Base-by-base conservation (phyloP, 1,139 yeast genomes). In the Kazachstania sp. region DNA sequence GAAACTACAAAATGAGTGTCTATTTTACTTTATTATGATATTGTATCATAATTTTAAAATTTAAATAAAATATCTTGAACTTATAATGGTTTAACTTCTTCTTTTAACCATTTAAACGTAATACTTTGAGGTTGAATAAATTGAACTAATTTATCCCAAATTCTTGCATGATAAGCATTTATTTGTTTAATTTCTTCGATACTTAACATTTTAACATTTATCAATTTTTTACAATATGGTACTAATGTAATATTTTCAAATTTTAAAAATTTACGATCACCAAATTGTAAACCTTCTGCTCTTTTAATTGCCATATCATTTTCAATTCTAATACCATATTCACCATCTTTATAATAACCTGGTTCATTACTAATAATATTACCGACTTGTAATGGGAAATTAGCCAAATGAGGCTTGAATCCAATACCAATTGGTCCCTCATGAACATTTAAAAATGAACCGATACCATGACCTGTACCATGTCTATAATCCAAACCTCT, bases 401-500 rank as follows among this genome's bases (percentile, higher is more conserved):
- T 53, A 20, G 61, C 57, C 38, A 66, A 54, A 28, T 56, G 57
- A 18, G 66, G 69, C 55, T 85, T 75, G 56, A 81, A 78, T 1
- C 96, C 94, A 58, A 92, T 84, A 9, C 97, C 96, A 50, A 90
- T 81, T 13, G 98, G 98, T 3, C 95, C 95, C 64, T 94, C 97
- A 64, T 94, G 98, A 38, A 92, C 98, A 61, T 92, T 92, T 54
- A 94, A 76, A 63, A 73, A 92, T 0, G 95, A 74, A 3, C 97
- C 98, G 45, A 94, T 81, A n/a, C 98, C 98, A 66, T 94, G 99
- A 1, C 97, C 94, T 1, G 98, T 94, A 29, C 98, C 97, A 65
- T 94, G 99, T 47, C 84, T 80, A 67, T 92, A 94, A 67, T 94
- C 97, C 47, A 92, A 72, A 1, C 97, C 97, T 45, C 79, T 67